Evolutionary conservation across 2,329 filamentous ascomycete genomes (phyloP).

Genomic region (Bertia moriformis): DNA sequence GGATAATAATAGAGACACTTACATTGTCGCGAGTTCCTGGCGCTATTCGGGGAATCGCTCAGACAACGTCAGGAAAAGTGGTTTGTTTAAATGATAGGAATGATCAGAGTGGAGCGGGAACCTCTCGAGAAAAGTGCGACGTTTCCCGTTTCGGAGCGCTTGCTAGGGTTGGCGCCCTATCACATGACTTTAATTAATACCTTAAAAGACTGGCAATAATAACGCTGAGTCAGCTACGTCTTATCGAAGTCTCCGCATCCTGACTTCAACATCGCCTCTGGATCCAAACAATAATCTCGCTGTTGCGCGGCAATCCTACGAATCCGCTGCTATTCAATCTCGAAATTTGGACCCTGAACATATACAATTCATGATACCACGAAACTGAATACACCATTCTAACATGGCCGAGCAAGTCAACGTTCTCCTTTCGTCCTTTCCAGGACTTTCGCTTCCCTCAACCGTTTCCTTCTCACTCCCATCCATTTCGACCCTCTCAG

Average conservation of each 20-base stretch:
- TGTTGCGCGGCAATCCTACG: no score
- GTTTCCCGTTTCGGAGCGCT: neutral
- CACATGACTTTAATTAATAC: no score
- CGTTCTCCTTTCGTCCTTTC: conserved; percentile 1
- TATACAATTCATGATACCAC: no score
- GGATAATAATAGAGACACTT: neutral
- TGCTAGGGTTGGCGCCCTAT: neutral
- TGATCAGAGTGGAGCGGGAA: neutral
- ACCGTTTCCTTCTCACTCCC: conserved; percentile 33
- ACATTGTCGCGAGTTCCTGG: conserved; percentile 2
- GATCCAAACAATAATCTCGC: no score
- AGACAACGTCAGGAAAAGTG: neutral
- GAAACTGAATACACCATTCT: neutral
- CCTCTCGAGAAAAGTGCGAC: neutral
- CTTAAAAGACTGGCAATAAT: no score
- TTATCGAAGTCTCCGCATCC: no score
- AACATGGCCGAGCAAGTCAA: neutral
- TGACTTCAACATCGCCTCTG: neutral
- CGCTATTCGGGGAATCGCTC: conserved; percentile 1
- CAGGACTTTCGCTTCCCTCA: neutral
- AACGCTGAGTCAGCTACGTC: no score
- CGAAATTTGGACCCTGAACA: no score
- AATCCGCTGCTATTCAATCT: no score
- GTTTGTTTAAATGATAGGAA: neutral
- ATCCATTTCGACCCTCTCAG: conserved; percentile 46